Evolutionary conservation across 176 grass and related monocot genomes (phyloP), one percentile per base, ranked within the genome.

Genomic region (Carex parvula): DNA sequence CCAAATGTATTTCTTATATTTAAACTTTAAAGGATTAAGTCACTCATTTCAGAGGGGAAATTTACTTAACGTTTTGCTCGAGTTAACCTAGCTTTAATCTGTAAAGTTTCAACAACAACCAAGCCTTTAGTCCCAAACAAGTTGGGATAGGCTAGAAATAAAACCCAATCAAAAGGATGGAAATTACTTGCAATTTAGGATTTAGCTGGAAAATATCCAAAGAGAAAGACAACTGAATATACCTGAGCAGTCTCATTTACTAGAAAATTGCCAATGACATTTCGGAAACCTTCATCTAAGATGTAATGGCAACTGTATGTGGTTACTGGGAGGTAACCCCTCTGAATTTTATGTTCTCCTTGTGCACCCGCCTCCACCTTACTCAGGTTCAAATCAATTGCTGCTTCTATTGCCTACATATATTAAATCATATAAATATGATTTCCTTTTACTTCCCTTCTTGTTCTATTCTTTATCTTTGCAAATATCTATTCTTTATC

Each of bases 261-360:
- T 86, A 95, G 89, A 89, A 86, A 95, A 82, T 89, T 79, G 48
- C 82, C 80, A 81, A 98, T 93, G 16, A 87, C 96, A 63, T 90
- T 89, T 20, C 52, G 87, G 83, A 99, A 95, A 83, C 87, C 96
- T 86, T 92, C 88, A 79, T 99, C 85, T 68, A 87, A 85, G 39
- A 95, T 92, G 85, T 99, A 94, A 67, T 95, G 96, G 65, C 88
- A 92, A 77, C 93, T 99, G 61, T 92, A 95, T 81, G 93, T 95
- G 85, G 91, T 90, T 70, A 95, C 91, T 54, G 96, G 93, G 87
- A 99, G 93, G 70, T 93, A 99, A 87, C 96, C 96, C 64, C 96
- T 90, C 81, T 99, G 96, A 85, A 99, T 91, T 83, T 99, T 99
- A 80, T 99, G 96, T 84, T 99, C 96, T 87, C 93, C 96, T 72